Evolutionary conservation across 768 basidiomycete genomes (phyloP).

Genomic region (Kwoniella dendrophila): DNA sequence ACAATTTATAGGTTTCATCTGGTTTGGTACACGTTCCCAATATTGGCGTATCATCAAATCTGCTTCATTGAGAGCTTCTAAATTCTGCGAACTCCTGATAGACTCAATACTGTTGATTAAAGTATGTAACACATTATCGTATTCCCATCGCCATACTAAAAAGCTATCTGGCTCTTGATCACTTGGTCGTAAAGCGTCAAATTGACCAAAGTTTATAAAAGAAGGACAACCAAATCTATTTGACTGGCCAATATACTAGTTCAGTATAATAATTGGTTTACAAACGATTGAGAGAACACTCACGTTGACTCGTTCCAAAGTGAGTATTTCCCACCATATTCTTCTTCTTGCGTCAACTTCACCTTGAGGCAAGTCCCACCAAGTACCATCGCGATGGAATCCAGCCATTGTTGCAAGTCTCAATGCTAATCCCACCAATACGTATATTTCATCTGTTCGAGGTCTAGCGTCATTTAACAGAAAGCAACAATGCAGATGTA

Average conservation of each 20-base stretch:
- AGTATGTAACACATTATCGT: neutral
- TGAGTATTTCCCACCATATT: neutral
- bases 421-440: neutral
- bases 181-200: neutral
- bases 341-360: neutral
- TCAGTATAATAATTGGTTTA: too few relatives aligned
- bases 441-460: neutral
- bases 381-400: neutral
- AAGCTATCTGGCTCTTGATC: neutral
- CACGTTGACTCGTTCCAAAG: neutral
- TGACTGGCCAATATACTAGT: neutral
- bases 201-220: neutral
- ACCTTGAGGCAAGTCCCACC: neutral
- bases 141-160: neutral
- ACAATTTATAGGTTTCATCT: neutral
- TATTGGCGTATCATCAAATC: neutral
- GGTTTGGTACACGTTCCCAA: neutral
- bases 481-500: neutral
- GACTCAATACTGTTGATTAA: neutral
- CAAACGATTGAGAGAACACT: neutral
- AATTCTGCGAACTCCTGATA: neutral
- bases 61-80: neutral
- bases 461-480: neutral
- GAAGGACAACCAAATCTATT: neutral
- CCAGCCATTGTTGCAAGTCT: neutral